Evolutionary conservation across 306 rosid species (phyloP), one percentile per base, ranked within the genome.

Genomic region (Prunus padus): DNA sequence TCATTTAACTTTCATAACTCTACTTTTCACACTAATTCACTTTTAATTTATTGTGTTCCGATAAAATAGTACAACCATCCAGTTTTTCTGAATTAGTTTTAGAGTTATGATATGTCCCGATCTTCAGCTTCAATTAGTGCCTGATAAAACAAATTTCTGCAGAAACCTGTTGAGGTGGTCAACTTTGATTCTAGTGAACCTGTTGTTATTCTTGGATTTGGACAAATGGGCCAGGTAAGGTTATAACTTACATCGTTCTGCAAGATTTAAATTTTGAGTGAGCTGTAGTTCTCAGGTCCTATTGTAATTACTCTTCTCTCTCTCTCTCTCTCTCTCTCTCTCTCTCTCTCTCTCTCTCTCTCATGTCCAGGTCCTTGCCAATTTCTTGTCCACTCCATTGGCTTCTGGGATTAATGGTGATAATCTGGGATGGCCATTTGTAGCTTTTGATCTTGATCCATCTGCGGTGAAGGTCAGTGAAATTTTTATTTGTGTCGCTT

Each of bases 161-260:
- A 90, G 97, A 81, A 88, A 85, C 70, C 79, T 75, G 62, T 86
- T 30, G 97, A 88, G 76, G 74, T 37, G 83, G 81, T 84, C 72
- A 76, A 88, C 83, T 95, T 87, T 52, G 76, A 86, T 42, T 90
- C 84, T 19, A 87, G 81, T n/a, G 98, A 94, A 67, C 98, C 98
- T 23, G 87, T 95, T 79, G 90, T 95, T 60, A 86, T 92, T 78
- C 92, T 95, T 88, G 99, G 99, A 82, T 95, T 95, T 85, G 99
- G 99, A 57, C 96, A 92, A 84, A 95, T 89, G 96, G 97, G 97
- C 62, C 99, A 95, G 99, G 99, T 95, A 85, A 60, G 33, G 65
- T 60, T 89, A 83, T 65, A 51, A 75, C 49, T 57, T 65, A 13
- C 66, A 50, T 82, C 73, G 23, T 82, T 67, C 76, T 52, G 73